Conservation (phyloP, 179 eudicot species). For the Camellia oleifera region DNA sequence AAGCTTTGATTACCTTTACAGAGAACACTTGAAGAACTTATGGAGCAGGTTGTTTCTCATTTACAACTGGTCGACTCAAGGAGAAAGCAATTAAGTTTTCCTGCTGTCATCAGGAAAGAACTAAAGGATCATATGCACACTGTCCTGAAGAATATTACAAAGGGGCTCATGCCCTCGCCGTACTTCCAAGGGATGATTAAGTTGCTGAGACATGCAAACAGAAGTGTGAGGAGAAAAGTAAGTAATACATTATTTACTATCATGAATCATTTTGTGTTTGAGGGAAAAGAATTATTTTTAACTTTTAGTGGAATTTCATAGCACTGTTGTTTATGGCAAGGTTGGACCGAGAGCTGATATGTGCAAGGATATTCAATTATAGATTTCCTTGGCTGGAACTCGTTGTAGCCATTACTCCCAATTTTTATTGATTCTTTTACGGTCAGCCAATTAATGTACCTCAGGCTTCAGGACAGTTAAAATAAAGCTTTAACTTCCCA, state of each 20-base stretch:
- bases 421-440: not conserved
- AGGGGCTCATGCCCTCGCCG: constrained; percentile 54
- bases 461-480: not conserved
- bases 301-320: not conserved
- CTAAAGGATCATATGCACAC: constrained; percentile 59
- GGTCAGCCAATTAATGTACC: constrained; percentile 2
- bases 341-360: not conserved
- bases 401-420: not conserved
- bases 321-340: not conserved
- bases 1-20: constrained; percentile 19
- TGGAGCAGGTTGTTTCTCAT: constrained; percentile 67
- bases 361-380: not conserved
- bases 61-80: constrained; percentile 55
- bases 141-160: constrained; percentile 48
- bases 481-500: not conserved
- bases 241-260: not conserved
- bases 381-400: not conserved
- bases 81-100: constrained; percentile 42
- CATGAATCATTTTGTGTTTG: not conserved
- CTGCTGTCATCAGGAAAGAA: constrained; percentile 48
- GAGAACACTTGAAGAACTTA: constrained; percentile 56
- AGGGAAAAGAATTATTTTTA: not conserved
- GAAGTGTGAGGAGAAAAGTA: constrained; percentile 62
- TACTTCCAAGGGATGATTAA: constrained; percentile 54
- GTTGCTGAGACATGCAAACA: constrained; percentile 54